Percentiles rank a stretch among this genome's conserved stretches.
These are phyloP conservation scores for Kodamaea kaohsiungensis DNA, from an alignment of 805 yeast genomes.

Conservation along the genomic window DNA sequence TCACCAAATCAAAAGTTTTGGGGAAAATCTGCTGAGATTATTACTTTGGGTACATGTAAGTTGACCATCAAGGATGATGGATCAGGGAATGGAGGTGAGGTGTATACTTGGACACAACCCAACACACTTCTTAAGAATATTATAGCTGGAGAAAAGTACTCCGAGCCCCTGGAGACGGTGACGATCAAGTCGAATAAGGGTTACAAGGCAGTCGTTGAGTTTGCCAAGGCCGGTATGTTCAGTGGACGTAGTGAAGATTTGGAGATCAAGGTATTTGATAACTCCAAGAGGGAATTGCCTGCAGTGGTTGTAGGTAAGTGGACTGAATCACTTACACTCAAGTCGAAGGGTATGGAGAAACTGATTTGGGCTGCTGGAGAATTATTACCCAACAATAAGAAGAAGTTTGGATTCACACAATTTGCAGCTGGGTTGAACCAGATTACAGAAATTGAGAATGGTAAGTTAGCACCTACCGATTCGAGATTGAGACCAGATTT, in stretches of 20 bases:
- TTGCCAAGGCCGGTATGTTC: conserved; percentile 83
- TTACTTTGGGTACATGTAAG: conserved; percentile 68
- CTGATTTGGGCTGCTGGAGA: conserved; percentile 72
- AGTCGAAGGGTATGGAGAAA: conserved; percentile 40
- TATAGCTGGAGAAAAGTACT: conserved; percentile 92
- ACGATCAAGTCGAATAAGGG: conserved; percentile 72
- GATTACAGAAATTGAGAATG: conserved; percentile 69
- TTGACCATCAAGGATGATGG: conserved; percentile 47
- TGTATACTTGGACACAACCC: conserved; percentile 82
- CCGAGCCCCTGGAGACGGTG: conserved; percentile 77
- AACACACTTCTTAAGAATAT: conserved; percentile 79
- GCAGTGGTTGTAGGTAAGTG: conserved; percentile 72
- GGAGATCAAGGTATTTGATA: conserved; percentile 44
- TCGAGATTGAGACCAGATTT: conserved; percentile 90
- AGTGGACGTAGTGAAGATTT: conserved; percentile 75
- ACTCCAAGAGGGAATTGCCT: conserved; percentile 34
- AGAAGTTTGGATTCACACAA: conserved; percentile 82
- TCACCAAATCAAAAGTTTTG: conserved; percentile 86
- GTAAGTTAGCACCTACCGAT: conserved; percentile 76
- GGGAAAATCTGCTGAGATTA: conserved; percentile 90
- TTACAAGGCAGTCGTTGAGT: conserved; percentile 65
- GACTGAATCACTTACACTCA: conserved; percentile 66
- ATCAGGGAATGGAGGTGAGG: conserved; percentile 52
- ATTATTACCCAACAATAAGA: conserved; percentile 55
- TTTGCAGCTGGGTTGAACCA: conserved; percentile 84